These are phyloP conservation scores for Fusarium palustre DNA, from an alignment of 2,329 filamentous ascomycete species.

Conservation along the genomic window DNA sequence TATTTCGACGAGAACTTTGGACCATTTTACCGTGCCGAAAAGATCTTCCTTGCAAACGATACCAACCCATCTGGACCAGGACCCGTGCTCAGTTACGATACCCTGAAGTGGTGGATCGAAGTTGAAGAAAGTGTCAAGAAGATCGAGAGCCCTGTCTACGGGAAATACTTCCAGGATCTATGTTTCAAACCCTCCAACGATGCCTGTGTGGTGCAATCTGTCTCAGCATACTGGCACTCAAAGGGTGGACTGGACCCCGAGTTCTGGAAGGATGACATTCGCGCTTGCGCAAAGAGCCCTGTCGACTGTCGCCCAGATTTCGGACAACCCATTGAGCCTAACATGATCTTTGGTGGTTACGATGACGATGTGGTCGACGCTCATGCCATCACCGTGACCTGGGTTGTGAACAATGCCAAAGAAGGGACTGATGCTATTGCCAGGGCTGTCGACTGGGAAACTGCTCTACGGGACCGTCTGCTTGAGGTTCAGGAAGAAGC, in stretches of 20 bases:
- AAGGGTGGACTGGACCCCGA: slow-evolving; percentile 56
- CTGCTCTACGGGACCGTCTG: slow-evolving; percentile 78
- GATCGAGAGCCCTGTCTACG: slow-evolving; percentile 76
- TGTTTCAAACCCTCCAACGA: slow-evolving; percentile 94
- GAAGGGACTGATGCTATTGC: slow-evolving; percentile 78
- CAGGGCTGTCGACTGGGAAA: slow-evolving; percentile 90
- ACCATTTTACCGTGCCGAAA: slow-evolving; percentile 94
- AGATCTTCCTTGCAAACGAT: slow-evolving; percentile 94
- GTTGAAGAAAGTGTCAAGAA: slow-evolving; percentile 82
- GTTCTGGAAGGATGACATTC: slow-evolving; percentile 78
- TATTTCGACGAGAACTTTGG: slow-evolving; percentile 96
- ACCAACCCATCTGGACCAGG: slow-evolving; percentile 71
- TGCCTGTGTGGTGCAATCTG: slow-evolving; percentile 90
- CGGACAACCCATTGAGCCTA: slow-evolving; percentile 86
- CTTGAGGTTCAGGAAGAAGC: slow-evolving; percentile 86
- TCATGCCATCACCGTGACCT: slow-evolving; percentile 86
- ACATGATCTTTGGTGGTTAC: slow-evolving; percentile 87
- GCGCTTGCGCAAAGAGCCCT: slow-evolving; percentile 80
- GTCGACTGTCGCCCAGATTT: slow-evolving; percentile 89
- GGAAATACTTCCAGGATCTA: slow-evolving; percentile 80
- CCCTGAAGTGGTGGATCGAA: slow-evolving; percentile 91
- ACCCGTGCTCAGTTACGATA: slow-evolving; percentile 89
- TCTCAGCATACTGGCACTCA: slow-evolving; percentile 88
- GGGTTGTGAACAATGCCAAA: slow-evolving; percentile 89
- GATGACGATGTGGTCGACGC: slow-evolving; percentile 76